Percentiles rank a stretch among this genome's conserved stretches.
phyloP scores from a whole-genome alignment of 2,329 filamentous ascomycete genomes.

The Cercospora sesami region DNA sequence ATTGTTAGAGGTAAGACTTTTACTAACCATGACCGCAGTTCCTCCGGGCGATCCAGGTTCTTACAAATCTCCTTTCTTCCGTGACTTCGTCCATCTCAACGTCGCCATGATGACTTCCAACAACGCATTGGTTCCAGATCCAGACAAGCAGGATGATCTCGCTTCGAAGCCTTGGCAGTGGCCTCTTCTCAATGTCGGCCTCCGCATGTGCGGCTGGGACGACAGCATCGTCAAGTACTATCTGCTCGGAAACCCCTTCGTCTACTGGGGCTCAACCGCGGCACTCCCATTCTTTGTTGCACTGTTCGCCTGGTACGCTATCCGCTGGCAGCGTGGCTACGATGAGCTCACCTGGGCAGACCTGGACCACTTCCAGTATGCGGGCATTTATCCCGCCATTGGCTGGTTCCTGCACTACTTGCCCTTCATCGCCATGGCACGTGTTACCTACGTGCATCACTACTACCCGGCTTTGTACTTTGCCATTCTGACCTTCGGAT shows the following conservation, averaged over 20 bases:
- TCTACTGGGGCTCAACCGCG: constrained; percentile 92
- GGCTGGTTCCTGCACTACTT: constrained; percentile 97
- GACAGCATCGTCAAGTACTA: constrained; percentile 97
- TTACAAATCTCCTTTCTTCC: constrained; percentile 95
- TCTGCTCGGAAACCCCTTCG: constrained; percentile 90
- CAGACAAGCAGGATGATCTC: constrained; percentile 97
- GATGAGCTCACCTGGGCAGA: constrained; percentile 75
- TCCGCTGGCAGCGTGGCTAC: constrained; percentile 96
- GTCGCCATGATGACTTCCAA: constrained; percentile 99
- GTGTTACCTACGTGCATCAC: constrained; percentile 98
- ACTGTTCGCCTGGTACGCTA: constrained; percentile 76
- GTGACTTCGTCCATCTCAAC: constrained; percentile 96
- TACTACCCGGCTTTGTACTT: constrained; percentile 99
- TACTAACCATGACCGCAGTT: constrained; percentile 57
- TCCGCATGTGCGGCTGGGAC: constrained; percentile 98
- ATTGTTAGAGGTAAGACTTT: neutral
- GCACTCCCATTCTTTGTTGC: constrained; percentile 71
- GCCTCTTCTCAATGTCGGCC: constrained; percentile 90
- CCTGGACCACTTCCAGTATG: constrained; percentile 92
- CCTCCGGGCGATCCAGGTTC: constrained; percentile 84
- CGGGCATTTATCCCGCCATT: constrained; percentile 83
- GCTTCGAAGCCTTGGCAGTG: constrained; percentile 98
- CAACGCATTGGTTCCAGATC: constrained; percentile 94
- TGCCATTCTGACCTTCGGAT: constrained; percentile 84
- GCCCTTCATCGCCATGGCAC: constrained; percentile 94